Base-by-base conservation (phyloP, 768 basidiomycete species). In the Lentinula raphanica region DNA sequence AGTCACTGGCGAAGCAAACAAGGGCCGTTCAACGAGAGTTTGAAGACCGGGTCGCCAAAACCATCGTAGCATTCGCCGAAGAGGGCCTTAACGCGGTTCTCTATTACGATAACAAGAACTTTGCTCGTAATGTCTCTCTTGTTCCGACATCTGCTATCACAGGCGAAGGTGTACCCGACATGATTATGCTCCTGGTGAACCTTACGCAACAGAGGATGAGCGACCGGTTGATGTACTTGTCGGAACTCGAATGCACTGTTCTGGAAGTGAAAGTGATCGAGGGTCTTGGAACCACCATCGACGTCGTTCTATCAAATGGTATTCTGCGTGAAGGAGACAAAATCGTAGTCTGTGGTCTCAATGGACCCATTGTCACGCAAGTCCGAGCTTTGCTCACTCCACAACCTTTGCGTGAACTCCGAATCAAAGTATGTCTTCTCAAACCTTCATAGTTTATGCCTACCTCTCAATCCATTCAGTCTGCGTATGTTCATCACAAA, bases 211-310 rank as follows among this genome's bases (percentile, higher is more conserved):
- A 97, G 74, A 86, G 97, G 59, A 97, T 98, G 96, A 94, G 90
- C 71, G 92, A 95, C 70, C 84, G 90, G 42, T 80, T 99, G 60
- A 99, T 98, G 97, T 99, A 98, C 74, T 82, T 98, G 59, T 92
- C 94, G 29, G 94, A 97, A 68, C 79, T 98, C 44, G 94, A 98
- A 74, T 98, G 96, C 72, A 99, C 97, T 5, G 93, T 99, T 11
- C 83, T 99, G 58, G 97, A 98, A 72, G 97, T 98, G 70, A 99
- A 99, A 80, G 92, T 98, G 61, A 85, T 98, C 64, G 97, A 99
- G 74, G 97, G 97, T 66, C 79, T 98, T 49, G 97, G 97, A 29
- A 98, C 95, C 28, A 98, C 97, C 0, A 93, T 98, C 65, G 96
- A 98, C 75, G 94, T 98, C 19, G 86, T 98, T 28, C 78, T 98